Conservation (phyloP, 257 asterid genomes). For the Solanum paucissectum region DNA sequence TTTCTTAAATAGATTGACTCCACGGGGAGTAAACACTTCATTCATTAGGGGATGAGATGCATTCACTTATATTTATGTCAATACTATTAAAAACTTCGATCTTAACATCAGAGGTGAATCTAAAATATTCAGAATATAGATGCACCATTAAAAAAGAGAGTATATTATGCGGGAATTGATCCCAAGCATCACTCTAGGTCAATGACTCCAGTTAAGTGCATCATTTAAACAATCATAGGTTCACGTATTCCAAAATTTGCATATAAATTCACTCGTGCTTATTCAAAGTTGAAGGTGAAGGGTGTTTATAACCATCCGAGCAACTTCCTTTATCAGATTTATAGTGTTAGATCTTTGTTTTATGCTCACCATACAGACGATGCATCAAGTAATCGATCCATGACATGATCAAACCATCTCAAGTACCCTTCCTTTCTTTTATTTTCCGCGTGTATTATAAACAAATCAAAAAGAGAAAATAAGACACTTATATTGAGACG, state of each 20-base stretch:
- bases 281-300: too few species aligned
- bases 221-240: neutral
- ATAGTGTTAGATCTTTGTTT: neutral
- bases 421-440: neutral
- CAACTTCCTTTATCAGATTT: neutral
- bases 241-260: neutral
- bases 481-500: neutral
- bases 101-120: neutral
- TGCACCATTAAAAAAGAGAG: too few species aligned
- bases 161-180: neutral
- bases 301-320: neutral
- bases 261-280: too few species aligned
- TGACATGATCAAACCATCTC: neutral
- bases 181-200: neutral
- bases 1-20: too few species aligned
- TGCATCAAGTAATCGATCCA: neutral
- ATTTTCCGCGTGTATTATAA: neutral
- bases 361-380: neutral
- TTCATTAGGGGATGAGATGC: neutral
- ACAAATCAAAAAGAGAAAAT: neutral
- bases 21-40: neutral
- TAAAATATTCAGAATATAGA: too few species aligned
- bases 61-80: too few species aligned
- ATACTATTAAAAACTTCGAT: neutral
- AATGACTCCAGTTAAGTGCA: neutral